Percentiles rank a stretch among this genome's conserved stretches.
These are phyloP conservation scores for Pelargonium myrrhifolium DNA, from an alignment of 441 rosid genomes.

Conservation along the genomic window DNA sequence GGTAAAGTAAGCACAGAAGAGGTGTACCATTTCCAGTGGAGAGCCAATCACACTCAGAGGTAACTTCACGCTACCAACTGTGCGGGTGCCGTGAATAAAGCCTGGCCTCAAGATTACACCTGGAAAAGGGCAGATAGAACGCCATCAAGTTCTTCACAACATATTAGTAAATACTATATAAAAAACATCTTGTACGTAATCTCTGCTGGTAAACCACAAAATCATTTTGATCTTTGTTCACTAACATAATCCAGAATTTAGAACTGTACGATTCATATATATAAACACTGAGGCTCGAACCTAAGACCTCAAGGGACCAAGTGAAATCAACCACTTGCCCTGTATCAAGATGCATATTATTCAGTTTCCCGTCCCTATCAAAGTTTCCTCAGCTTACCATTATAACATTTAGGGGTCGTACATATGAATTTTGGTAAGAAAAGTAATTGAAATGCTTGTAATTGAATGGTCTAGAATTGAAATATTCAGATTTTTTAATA, in stretches of 20 bases:
- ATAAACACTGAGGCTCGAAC: too few relatives aligned
- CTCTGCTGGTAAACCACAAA: not conserved
- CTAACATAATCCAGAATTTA: not conserved
- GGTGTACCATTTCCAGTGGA: constrained; percentile 69
- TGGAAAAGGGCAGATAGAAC: constrained; percentile 25
- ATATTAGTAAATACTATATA: not conserved
- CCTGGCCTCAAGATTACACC: constrained; percentile 97
- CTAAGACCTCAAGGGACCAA: too few relatives aligned
- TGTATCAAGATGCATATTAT: not conserved
- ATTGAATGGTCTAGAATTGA: too few relatives aligned
- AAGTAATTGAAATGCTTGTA: too few relatives aligned
- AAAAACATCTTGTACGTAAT: not conserved
- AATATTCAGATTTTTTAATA: too few relatives aligned
- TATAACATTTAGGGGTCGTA: not conserved
- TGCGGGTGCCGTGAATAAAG: constrained; percentile 80
- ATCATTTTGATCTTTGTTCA: not conserved
- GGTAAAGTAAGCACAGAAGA: not conserved
- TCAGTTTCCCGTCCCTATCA: not conserved
- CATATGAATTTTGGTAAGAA: too few relatives aligned
- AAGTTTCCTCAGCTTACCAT: not conserved
- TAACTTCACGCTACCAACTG: constrained; percentile 54
- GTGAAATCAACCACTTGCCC: too few relatives aligned
- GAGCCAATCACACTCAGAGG: constrained; percentile 72
- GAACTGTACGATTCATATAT: not conserved
- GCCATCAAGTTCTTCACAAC: not conserved